Percentiles rank a stretch among this genome's conserved stretches.
Evolutionary conservation across 2,329 filamentous ascomycete species (phyloP).

Genomic region (Kalmusia sp.): DNA sequence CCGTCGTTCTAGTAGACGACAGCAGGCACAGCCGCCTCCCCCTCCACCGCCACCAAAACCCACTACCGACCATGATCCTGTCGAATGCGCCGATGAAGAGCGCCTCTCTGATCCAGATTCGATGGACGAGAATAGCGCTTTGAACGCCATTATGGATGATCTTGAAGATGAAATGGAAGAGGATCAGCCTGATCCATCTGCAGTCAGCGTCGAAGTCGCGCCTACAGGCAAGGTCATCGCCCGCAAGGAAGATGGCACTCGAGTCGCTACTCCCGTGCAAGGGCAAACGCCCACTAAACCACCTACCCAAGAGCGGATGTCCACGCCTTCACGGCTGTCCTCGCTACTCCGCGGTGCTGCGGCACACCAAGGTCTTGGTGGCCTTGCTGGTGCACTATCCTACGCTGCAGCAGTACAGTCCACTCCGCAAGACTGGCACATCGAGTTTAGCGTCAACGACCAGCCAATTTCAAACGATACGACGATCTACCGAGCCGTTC

Average conservation of each 20-base stretch:
- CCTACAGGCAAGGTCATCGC: slow-evolving; percentile 88
- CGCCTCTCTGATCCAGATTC: slow-evolving; percentile 78
- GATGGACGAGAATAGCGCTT: slow-evolving; percentile 66
- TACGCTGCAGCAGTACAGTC: slow-evolving; percentile 86
- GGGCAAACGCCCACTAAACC: slow-evolving; percentile 42
- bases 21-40: slow-evolving; percentile 57
- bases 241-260: slow-evolving; percentile 88
- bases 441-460: slow-evolving; percentile 88
- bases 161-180: slow-evolving; percentile 82
- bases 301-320: slow-evolving; percentile 36
- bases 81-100: slow-evolving; percentile 94
- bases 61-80: slow-evolving; percentile 59
- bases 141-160: slow-evolving; percentile 90
- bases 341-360: slow-evolving; percentile 41
- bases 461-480: slow-evolving; percentile 88
- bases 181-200: slow-evolving; percentile 79
- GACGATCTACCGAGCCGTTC: slow-evolving; percentile 93
- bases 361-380: slow-evolving; percentile 37
- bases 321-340: slow-evolving; percentile 39
- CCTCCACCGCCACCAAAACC: slow-evolving; percentile 55
- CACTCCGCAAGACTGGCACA: slow-evolving; percentile 91
- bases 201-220: slow-evolving; percentile 90
- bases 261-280: slow-evolving; percentile 82
- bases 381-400: slow-evolving; percentile 67
- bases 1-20: slow-evolving; percentile 69